Evolutionary conservation across 139 green algal genomes (phyloP).

Genomic region (Chlorokybus atmophyticus): DNA sequence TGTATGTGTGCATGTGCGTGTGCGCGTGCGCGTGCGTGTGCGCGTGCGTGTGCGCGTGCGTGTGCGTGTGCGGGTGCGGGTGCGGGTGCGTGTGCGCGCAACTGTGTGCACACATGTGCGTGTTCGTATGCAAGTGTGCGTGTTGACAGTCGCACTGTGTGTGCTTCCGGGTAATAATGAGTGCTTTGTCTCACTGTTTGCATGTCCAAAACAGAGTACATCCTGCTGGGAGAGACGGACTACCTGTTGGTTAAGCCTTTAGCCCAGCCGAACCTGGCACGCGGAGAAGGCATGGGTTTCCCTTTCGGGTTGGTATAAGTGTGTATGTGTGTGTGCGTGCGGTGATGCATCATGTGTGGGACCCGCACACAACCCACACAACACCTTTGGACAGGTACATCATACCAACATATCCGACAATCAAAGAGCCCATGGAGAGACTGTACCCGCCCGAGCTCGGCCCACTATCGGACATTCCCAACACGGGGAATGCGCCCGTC

Average conservation of each 20-base stretch:
- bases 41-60: no score
- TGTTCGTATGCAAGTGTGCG: no score
- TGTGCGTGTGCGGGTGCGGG: no score
- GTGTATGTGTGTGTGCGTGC: background rate
- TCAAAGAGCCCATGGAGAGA: background rate
- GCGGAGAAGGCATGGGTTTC: background rate
- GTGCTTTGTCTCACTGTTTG: no score
- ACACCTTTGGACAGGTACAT: background rate
- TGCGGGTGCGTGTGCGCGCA: no score
- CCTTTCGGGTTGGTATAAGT: background rate
- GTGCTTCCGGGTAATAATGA: no score
- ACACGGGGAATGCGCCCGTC: background rate
- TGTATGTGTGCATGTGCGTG: no score
- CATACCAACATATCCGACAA: background rate
- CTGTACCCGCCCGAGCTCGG: background rate
- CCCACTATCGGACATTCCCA: background rate
- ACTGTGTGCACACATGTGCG: no score
- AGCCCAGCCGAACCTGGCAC: background rate
- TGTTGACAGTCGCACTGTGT: no score
- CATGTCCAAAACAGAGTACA: no score
- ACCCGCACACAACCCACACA: background rate
- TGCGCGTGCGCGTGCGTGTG: no score
- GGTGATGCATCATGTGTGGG: background rate
- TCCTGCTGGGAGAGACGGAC: conserved; percentile 9
- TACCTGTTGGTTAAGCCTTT: conserved; percentile 6